phyloP scores from a whole-genome alignment of 1,139 yeast genomes.

The Yamadazyma trypodendri region DNA sequence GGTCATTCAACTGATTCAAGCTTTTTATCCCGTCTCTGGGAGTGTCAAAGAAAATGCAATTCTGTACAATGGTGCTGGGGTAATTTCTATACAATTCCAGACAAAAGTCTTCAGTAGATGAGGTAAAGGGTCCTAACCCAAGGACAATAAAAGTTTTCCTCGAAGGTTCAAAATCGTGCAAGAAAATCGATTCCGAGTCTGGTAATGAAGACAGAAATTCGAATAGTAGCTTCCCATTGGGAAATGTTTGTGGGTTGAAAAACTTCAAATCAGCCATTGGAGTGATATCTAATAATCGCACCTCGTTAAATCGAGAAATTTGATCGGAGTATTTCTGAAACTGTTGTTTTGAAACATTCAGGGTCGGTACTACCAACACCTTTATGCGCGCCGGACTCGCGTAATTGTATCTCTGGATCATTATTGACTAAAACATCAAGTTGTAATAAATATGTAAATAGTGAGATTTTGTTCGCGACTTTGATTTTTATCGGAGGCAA shows the following conservation, averaged over 20 bases:
- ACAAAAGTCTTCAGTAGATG: constrained; percentile 12
- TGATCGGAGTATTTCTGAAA: constrained; percentile 48
- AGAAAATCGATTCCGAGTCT: constrained; percentile 58
- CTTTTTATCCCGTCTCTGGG: constrained; percentile 27
- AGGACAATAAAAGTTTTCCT: constrained; percentile 70
- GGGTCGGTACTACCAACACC: constrained; percentile 70
- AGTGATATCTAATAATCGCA: constrained; percentile 71
- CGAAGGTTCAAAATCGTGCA: constrained; percentile 88
- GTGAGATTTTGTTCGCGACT: background rate
- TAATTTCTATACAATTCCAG: constrained; percentile 27
- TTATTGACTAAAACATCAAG: too few relatives aligned
- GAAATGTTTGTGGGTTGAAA: constrained; percentile 85
- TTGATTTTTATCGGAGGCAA: constrained; percentile 5
- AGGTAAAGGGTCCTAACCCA: constrained; percentile 53
- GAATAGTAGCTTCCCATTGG: constrained; percentile 68
- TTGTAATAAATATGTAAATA: background rate
- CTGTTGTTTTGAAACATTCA: constrained; percentile 45
- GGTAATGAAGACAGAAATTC: constrained; percentile 51
- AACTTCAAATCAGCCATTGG: constrained; percentile 54
- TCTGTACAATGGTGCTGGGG: constrained; percentile 65
- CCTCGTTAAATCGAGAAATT: constrained; percentile 55
- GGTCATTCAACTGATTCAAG: constrained; percentile 19
- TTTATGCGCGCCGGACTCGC: constrained; percentile 63
- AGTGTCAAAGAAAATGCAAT: constrained; percentile 57
- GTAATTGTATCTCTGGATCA: constrained; percentile 21